phyloP scores from a whole-genome alignment of 129 eudicot genomes.

The Centella asiatica region DNA sequence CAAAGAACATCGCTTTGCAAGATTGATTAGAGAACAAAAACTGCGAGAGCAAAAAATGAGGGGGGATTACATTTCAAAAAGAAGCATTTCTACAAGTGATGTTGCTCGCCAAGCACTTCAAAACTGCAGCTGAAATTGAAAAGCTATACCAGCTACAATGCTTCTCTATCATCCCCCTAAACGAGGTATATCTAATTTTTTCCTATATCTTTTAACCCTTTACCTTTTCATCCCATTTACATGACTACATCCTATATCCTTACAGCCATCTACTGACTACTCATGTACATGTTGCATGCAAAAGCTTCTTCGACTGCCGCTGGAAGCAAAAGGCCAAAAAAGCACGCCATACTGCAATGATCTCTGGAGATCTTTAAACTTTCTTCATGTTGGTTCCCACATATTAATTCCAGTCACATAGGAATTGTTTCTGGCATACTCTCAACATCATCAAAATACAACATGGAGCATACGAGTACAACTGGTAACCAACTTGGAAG shows the following conservation, averaged over 20 bases:
- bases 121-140: constrained; percentile 24
- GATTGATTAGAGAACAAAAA: too few species aligned
- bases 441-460: neutral
- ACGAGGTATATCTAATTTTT: constrained; percentile 21
- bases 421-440: neutral
- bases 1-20: too few species aligned
- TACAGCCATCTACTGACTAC: constrained; percentile 35
- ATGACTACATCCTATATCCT: constrained; percentile 23
- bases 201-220: constrained; percentile 10
- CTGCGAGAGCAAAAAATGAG: neutral
- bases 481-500: neutral
- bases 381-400: neutral
- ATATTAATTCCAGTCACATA: neutral
- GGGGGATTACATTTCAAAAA: constrained; percentile 8
- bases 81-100: constrained; percentile 19
- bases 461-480: constrained; percentile 1
- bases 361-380: neutral
- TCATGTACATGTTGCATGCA: constrained; percentile 24
- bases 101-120: constrained; percentile 9
- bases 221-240: constrained; percentile 24
- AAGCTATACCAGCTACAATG: constrained; percentile 19
- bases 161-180: neutral
- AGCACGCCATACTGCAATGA: neutral
- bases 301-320: constrained; percentile 14
- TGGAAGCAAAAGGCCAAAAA: constrained; percentile 4